A percentile compares a stretch with the other conserved stretches of the same genome.
Evolutionary conservation across 306 rosid genomes (phyloP).

Genomic region (Mimosa pudica): DNA sequence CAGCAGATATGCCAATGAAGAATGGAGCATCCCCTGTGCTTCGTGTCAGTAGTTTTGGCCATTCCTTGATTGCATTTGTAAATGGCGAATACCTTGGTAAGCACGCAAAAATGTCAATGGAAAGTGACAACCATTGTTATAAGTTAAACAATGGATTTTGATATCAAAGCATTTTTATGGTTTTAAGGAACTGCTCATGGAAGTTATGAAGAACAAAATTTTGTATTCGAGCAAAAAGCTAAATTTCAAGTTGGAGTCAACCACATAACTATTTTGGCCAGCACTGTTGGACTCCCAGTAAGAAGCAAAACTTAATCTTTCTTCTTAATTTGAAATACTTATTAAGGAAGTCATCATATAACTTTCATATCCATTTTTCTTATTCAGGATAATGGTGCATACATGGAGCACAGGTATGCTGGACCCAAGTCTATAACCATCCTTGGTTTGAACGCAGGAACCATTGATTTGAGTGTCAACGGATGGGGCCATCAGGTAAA

Average conservation of each 20-base stretch:
- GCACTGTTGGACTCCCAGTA: constrained; percentile 84
- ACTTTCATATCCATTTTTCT: constrained; percentile 8
- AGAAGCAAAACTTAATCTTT: constrained; percentile 40
- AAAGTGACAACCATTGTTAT: not conserved
- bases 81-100: constrained; percentile 82
- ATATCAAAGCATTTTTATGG: constrained; percentile 11
- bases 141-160: not conserved
- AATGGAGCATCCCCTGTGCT: constrained; percentile 54
- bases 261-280: constrained; percentile 58
- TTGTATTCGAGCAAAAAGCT: constrained; percentile 47
- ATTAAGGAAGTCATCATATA: not conserved
- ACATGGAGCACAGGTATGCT: constrained; percentile 91
- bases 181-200: constrained; percentile 74
- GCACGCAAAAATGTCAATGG: constrained; percentile 27
- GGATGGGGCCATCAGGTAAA: constrained; percentile 90
- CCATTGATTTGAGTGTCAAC: constrained; percentile 58
- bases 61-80: constrained; percentile 60
- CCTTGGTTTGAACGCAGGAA: constrained; percentile 80
- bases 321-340: constrained; percentile 5
- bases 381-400: constrained; percentile 89
- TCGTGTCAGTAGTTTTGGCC: constrained; percentile 76
- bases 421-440: constrained; percentile 66
- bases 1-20: constrained; percentile 68
- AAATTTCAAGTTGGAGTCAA: constrained; percentile 56
- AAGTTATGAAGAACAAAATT: constrained; percentile 61